These are phyloP conservation scores for Geoglossum glabrum DNA, from an alignment of 495 filamentous ascomycete genomes.

Conservation along the genomic window DNA sequence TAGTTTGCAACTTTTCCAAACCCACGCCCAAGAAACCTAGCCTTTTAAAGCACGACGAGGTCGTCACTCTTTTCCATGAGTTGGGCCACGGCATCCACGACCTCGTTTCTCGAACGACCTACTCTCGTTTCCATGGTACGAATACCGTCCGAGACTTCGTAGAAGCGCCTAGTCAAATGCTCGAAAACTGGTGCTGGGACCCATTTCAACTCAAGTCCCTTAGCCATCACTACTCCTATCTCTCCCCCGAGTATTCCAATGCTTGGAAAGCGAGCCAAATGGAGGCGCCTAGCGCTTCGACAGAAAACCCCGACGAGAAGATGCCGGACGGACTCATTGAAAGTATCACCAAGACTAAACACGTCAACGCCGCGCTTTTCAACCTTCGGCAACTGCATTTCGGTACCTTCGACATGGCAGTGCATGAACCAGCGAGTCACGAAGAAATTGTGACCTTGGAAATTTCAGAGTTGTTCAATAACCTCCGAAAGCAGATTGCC, in stretches of 20 bases:
- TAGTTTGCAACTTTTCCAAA: slow-evolving; percentile 56
- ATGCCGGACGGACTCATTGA: slow-evolving; percentile 43
- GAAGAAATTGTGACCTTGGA: slow-evolving; percentile 16
- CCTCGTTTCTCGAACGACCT: slow-evolving; percentile 40
- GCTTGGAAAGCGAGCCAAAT: slow-evolving; percentile 31
- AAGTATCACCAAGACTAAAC: slow-evolving; percentile 42
- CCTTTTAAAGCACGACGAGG: slow-evolving; percentile 51
- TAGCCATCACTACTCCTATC: slow-evolving; percentile 42
- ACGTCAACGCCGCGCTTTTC: slow-evolving; percentile 49
- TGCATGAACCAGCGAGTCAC: slow-evolving; percentile 21
- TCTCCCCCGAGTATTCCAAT: slow-evolving; percentile 36
- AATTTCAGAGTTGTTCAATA: slow-evolving; percentile 20
- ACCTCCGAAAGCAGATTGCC: slow-evolving; percentile 30
- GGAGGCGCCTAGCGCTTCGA: slow-evolving; percentile 12
- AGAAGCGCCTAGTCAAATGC: slow-evolving; percentile 52
- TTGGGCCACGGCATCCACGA: slow-evolving; percentile 60
- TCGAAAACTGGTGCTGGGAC: slow-evolving; percentile 64
- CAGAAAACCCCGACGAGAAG: slow-evolving; percentile 22
- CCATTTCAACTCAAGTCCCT: slow-evolving; percentile 44
- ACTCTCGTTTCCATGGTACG: slow-evolving; percentile 58
- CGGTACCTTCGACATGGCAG: slow-evolving; percentile 40
- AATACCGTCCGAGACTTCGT: slow-evolving; percentile 53
- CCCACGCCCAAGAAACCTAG: slow-evolving; percentile 47
- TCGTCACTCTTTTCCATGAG: slow-evolving; percentile 55
- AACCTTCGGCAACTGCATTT: slow-evolving; percentile 50